Percentiles rank a stretch among this genome's conserved stretches.
These are phyloP conservation scores for Vitis hybrid DNA, from an alignment of 177 flowering plant genomes.

Conservation along the genomic window DNA sequence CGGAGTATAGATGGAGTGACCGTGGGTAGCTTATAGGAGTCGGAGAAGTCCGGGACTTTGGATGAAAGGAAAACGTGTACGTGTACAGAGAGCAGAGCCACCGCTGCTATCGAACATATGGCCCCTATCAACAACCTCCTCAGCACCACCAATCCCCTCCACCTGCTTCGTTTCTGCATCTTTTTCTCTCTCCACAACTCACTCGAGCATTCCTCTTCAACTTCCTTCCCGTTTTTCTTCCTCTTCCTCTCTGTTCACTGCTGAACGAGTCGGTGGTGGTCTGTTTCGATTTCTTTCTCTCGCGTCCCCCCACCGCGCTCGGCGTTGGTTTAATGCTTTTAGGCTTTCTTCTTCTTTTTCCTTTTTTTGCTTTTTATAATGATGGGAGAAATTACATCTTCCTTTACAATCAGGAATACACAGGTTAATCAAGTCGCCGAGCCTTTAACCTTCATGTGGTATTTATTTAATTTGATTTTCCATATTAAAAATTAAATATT, in stretches of 20 bases:
- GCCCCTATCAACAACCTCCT: conserved; percentile 59
- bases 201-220: background rate
- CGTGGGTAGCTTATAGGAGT: conserved; percentile 49
- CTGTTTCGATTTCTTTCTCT: background rate
- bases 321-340: no score
- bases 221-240: background rate
- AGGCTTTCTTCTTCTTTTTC: no score
- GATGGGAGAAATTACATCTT: no score
- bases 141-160: conserved; percentile 30
- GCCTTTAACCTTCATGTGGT: no score
- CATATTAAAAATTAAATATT: no score
- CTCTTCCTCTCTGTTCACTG: background rate
- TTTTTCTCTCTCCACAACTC: conserved; percentile 18
- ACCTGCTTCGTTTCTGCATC: conserved; percentile 54
- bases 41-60: conserved; percentile 36
- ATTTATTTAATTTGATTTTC: no score
- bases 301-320: background rate
- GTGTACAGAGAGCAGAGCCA: conserved; percentile 61
- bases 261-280: background rate
- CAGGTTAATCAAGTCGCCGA: no score
- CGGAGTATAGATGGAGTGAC: conserved; percentile 11
- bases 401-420: no score
- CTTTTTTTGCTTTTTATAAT: no score
- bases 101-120: conserved; percentile 48
- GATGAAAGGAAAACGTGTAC: conserved; percentile 45